Evolutionary conservation across 495 filamentous ascomycete species (phyloP).

Genomic region (Penicillium robsamsonii): DNA sequence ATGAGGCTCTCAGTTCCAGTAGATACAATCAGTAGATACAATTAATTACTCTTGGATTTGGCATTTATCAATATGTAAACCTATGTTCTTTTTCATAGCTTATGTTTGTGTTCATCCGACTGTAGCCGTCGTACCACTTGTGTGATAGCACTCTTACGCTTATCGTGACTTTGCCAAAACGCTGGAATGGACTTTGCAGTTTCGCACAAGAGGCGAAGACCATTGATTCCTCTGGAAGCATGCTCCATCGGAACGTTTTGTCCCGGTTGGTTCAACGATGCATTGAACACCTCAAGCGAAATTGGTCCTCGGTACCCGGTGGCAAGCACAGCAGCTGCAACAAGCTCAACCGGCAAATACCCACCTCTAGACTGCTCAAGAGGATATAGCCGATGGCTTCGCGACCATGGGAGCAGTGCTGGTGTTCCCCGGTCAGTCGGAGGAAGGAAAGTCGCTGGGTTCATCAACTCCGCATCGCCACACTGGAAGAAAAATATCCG

Average conservation of each 20-base stretch:
- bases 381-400: constrained; percentile 52
- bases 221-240: constrained; percentile 26
- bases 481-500: constrained; percentile 73
- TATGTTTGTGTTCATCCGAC: background rate
- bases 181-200: constrained; percentile 15
- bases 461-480: constrained; percentile 59
- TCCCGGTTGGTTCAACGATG: constrained; percentile 25
- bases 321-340: constrained; percentile 56
- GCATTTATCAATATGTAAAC: too few relatives aligned
- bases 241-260: constrained; percentile 18
- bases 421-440: constrained; percentile 25
- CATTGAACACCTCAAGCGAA: constrained; percentile 62
- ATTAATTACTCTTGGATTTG: background rate
- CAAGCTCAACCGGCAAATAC: constrained; percentile 62
- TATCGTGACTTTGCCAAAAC: constrained; percentile 24
- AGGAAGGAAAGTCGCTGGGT: constrained; percentile 36
- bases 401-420: constrained; percentile 33
- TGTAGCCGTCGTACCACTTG: constrained; percentile 8
- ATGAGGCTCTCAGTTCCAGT: background rate
- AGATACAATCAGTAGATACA: too few relatives aligned
- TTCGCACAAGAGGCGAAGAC: constrained; percentile 18
- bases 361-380: constrained; percentile 48
- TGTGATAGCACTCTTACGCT: constrained; percentile 4
- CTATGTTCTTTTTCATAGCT: background rate
- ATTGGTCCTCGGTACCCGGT: constrained; percentile 64